Percentiles rank a stretch among this genome's conserved stretches.
Evolutionary conservation across 176 grass and related monocot species (phyloP).

Genomic region (Eleusine indica): DNA sequence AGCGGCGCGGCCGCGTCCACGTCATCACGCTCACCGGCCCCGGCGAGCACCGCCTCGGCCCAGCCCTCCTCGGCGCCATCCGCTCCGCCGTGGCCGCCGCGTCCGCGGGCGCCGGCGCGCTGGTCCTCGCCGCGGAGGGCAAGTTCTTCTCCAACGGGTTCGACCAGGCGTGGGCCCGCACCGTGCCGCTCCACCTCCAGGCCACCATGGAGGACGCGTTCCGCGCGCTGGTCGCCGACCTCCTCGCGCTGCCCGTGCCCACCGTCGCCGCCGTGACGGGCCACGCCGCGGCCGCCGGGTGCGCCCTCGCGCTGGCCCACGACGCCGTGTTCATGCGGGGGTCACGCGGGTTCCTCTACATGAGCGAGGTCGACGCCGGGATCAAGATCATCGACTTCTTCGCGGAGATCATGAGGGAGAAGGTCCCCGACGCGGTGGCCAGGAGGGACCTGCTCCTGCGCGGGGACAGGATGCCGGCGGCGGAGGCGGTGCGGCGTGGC

Average conservation of each 20-base stretch:
- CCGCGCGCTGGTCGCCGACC: slow-evolving; percentile 6
- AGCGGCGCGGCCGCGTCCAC: slow-evolving; percentile 64
- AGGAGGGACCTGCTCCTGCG: slow-evolving; percentile 57
- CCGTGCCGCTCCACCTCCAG: not conserved
- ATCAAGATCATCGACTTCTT: slow-evolving; percentile 64
- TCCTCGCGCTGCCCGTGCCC: slow-evolving; percentile 75
- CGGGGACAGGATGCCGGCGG: slow-evolving; percentile 47
- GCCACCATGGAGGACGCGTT: not conserved
- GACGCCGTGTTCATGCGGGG: slow-evolving; percentile 72
- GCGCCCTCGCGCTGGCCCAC: slow-evolving; percentile 64
- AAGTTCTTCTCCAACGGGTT: slow-evolving; percentile 92
- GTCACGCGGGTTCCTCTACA: slow-evolving; percentile 75
- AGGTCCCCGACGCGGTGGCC: slow-evolving; percentile 61
- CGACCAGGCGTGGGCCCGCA: slow-evolving; percentile 56
- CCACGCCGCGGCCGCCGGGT: slow-evolving; percentile 62
- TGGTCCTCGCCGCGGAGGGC: slow-evolving; percentile 67
- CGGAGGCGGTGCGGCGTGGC: slow-evolving; percentile 55
- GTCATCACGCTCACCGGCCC: slow-evolving; percentile 67
- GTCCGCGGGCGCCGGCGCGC: slow-evolving; percentile 36
- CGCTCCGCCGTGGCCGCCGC: slow-evolving; percentile 41
- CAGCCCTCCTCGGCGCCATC: slow-evolving; percentile 45
- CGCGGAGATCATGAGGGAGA: slow-evolving; percentile 54
- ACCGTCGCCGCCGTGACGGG: slow-evolving; percentile 74
- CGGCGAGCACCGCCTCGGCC: slow-evolving; percentile 68
- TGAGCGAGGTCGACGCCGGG: slow-evolving; percentile 78